Percentiles rank a stretch among this genome's conserved stretches.
These are phyloP conservation scores for Podaxis sp. DNA, from an alignment of 768 basidiomycete genomes.

Conservation along the genomic window DNA sequence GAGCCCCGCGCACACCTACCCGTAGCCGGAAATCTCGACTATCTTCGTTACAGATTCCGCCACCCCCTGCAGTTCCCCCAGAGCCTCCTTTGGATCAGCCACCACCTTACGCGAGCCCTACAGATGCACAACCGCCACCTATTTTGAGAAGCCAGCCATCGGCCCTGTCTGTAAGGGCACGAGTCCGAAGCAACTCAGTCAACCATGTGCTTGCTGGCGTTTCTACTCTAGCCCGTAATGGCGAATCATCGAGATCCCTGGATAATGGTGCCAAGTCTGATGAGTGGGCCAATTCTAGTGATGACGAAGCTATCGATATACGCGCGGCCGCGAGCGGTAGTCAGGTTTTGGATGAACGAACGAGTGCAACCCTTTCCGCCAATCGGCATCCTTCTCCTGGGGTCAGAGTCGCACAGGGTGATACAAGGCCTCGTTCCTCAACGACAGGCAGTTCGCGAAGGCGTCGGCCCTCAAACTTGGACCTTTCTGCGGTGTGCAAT, in stretches of 20 bases:
- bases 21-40: slow-evolving; percentile 34
- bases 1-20: slow-evolving; percentile 45
- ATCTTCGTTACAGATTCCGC: slow-evolving; percentile 28
- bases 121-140: slow-evolving; percentile 31
- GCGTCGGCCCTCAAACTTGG: slow-evolving; percentile 67
- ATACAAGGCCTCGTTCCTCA: slow-evolving; percentile 30
- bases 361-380: slow-evolving; percentile 53
- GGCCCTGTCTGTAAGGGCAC: slow-evolving; percentile 39
- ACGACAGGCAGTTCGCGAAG: slow-evolving; percentile 39
- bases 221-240: slow-evolving; percentile 33
- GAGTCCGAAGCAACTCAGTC: slow-evolving; percentile 55
- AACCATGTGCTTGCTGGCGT: slow-evolving; percentile 58
- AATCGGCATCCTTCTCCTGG: slow-evolving; percentile 27
- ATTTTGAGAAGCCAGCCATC: slow-evolving; percentile 41
- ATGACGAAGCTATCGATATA: slow-evolving; percentile 84
- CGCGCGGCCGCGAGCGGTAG: slow-evolving; percentile 82
- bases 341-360: slow-evolving; percentile 80
- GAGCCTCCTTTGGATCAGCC: slow-evolving; percentile 52
- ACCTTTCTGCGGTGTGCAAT: slow-evolving; percentile 46
- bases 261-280: slow-evolving; percentile 11
- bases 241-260: slow-evolving; percentile 26
- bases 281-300: slow-evolving; percentile 80
- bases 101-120: slow-evolving; percentile 57
- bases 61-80: slow-evolving; percentile 25
- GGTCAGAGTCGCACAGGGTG: slow-evolving; percentile 22